Evolutionary conservation across 73 alveolate genomes (phyloP).

Genomic region (Blepharisma stoltei): DNA sequence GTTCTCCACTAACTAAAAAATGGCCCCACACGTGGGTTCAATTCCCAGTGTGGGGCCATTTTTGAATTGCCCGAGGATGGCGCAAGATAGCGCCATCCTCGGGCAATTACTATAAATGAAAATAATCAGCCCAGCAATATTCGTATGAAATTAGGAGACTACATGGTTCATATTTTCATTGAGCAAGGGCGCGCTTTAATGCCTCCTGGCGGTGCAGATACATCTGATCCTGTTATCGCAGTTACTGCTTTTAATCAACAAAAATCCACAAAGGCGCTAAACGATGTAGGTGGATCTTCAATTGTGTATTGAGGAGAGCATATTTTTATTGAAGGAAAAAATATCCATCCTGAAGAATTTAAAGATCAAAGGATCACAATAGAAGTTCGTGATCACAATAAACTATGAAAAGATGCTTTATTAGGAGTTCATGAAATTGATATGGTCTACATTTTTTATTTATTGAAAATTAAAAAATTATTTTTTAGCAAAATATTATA

Average conservation of each 20-base stretch:
- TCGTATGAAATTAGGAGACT: conserved; percentile 5
- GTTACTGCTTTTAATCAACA: conserved; percentile 24
- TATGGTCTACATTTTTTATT: conserved; percentile 3
- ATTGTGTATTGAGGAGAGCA: background rate
- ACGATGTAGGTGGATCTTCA: background rate
- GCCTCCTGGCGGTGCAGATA: background rate
- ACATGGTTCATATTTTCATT: conserved; percentile 25
- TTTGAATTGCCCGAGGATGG: too few species aligned
- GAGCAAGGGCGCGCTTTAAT: conserved; percentile 23
- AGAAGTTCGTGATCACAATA: conserved; percentile 4
- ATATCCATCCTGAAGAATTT: conserved; percentile 1
- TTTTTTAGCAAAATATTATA: too few species aligned
- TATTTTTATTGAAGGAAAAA: conserved; percentile 1
- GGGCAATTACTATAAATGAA: too few species aligned
- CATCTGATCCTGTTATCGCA: conserved; percentile 7
- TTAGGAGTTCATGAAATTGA: conserved; percentile 25
- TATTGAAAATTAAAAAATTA: too few species aligned
- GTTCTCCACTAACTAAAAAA: too few species aligned
- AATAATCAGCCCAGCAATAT: too few species aligned
- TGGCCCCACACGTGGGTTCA: too few species aligned
- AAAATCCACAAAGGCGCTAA: background rate
- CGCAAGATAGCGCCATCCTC: too few species aligned
- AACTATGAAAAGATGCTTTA: background rate
- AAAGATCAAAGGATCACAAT: background rate
- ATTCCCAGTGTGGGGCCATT: too few species aligned